These are phyloP conservation scores for Groenewaldozyma sp. DNA, from an alignment of 1,139 yeast genomes.

Conservation along the genomic window DNA sequence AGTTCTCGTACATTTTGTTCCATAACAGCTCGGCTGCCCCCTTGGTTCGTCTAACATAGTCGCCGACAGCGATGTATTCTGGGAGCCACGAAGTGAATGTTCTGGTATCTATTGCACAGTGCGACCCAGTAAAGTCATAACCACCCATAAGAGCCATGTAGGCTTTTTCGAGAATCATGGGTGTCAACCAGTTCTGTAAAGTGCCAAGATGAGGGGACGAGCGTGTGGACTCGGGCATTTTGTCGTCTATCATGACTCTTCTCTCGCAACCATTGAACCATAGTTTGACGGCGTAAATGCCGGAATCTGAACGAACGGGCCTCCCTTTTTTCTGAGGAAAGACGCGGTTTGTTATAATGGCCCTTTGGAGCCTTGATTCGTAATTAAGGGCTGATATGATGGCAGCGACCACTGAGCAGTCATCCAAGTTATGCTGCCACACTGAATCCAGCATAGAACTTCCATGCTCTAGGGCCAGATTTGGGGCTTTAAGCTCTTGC, in stretches of 20 bases:
- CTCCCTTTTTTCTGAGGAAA: slow-evolving; percentile 21
- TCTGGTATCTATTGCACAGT: slow-evolving; percentile 66
- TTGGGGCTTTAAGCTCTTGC: slow-evolving; percentile 17
- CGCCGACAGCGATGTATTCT: slow-evolving; percentile 39
- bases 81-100: slow-evolving; percentile 69
- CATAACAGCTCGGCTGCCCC: slow-evolving; percentile 29
- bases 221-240: slow-evolving; percentile 29
- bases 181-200: slow-evolving; percentile 38
- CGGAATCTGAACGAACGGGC: slow-evolving; percentile 18
- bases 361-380: slow-evolving; percentile 15
- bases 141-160: slow-evolving; percentile 58
- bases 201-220: slow-evolving; percentile 10
- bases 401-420: slow-evolving; percentile 72
- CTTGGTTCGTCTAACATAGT: slow-evolving; percentile 15
- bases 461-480: slow-evolving; percentile 13
- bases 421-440: slow-evolving; percentile 48
- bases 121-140: slow-evolving; percentile 64
- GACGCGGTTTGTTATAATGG: slow-evolving; percentile 14
- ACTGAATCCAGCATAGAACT: slow-evolving; percentile 12
- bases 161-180: slow-evolving; percentile 70
- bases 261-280: slow-evolving; percentile 54
- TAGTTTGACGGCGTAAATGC: slow-evolving; percentile 36
- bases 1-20: slow-evolving; percentile 28
- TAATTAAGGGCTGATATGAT: slow-evolving; percentile 37
- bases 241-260: slow-evolving; percentile 42